Base-by-base conservation (phyloP, 2,329 filamentous ascomycete species). In the Hypoxylon sp. region DNA sequence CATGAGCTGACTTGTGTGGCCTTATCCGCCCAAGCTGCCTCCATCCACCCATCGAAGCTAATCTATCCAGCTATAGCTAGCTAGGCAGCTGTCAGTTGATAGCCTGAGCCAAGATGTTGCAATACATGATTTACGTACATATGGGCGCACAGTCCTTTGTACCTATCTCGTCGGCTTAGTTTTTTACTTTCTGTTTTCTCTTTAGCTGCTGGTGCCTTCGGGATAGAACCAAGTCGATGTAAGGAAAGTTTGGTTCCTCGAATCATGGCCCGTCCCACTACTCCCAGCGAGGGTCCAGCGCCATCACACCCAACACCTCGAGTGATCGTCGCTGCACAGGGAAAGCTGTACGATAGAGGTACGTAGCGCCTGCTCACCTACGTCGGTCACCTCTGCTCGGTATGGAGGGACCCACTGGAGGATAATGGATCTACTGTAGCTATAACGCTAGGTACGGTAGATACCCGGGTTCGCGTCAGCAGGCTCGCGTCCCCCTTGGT, bases 51-150 rank as follows among this genome's bases (percentile, higher is more conserved):
- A 3, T 27, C 5, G 24, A 24, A 55, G 21, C 56, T 65, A 62
- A 70, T 70, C 68, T 68, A 68, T 62, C 65, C 65, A 70, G 68
- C 68, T 70, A 68, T 68, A 66, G 68, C 65, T 64, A 70, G 65
- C 65, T 70, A 70, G 68, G 68, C 68, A 70, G 65, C 62, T 70
- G 68, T 70, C 60, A 65, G 65, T 57, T 57, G 60, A 67, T 65
- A 62, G 50, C 47, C 52, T 62, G n/a, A 57, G 68, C 68, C 68
- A 70, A 68, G 65, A 68, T 66, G 68, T 70, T 64, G 55, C 54
- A 70, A 29, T 52, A 60, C 65, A 68, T 68, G 55, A 58, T 65
- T 44, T 53, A 42, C 57, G 53, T 57, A 65, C 62, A 63, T 61
- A 59, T 31, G 35, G 44, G 44, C 29, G 42, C 21, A 56, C 17